Evolutionary conservation across 78 protist species (phyloP).

Genomic region (Dictyostelium purpureum): DNA sequence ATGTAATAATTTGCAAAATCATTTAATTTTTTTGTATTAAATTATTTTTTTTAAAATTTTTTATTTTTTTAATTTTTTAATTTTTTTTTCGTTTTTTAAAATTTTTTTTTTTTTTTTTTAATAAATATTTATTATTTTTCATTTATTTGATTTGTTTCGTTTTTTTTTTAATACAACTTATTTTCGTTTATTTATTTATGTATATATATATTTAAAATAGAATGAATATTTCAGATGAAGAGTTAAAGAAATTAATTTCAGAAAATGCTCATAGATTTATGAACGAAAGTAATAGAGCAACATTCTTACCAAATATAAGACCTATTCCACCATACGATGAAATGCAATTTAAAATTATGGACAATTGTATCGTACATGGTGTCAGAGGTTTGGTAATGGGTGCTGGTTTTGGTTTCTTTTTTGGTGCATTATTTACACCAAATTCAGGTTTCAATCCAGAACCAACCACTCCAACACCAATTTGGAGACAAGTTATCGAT

Average conservation of each 20-base stretch:
- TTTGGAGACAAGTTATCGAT: conserved; percentile 41
- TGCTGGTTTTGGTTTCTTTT: conserved; percentile 56
- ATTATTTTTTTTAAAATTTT: too few species aligned
- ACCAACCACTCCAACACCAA: conserved; percentile 37
- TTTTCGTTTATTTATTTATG: too few species aligned
- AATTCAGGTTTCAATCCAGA: conserved; percentile 34
- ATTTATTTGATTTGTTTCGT: too few species aligned
- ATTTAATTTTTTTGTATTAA: too few species aligned
- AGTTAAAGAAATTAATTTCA: background rate
- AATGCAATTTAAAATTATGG: background rate
- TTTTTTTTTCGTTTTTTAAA: too few species aligned
- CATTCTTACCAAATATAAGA: conserved; percentile 9
- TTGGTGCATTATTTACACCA: conserved; percentile 72
- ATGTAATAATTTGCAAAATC: too few species aligned
- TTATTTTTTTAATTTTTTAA: too few species aligned
- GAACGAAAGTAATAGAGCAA: background rate
- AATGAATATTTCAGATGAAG: conserved; percentile 19
- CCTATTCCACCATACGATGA: conserved; percentile 45
- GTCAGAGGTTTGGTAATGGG: conserved; percentile 57
- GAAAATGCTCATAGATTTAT: conserved; percentile 12
- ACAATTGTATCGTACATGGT: conserved; percentile 29
- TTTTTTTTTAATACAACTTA: too few species aligned
- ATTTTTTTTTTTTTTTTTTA: too few species aligned
- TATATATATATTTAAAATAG: background rate
- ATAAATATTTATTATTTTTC: too few species aligned